A percentile compares a stretch with the other conserved stretches of the same genome.
Evolutionary conservation across 495 filamentous ascomycete species (phyloP).

Genomic region (Xylaria palmicola): DNA sequence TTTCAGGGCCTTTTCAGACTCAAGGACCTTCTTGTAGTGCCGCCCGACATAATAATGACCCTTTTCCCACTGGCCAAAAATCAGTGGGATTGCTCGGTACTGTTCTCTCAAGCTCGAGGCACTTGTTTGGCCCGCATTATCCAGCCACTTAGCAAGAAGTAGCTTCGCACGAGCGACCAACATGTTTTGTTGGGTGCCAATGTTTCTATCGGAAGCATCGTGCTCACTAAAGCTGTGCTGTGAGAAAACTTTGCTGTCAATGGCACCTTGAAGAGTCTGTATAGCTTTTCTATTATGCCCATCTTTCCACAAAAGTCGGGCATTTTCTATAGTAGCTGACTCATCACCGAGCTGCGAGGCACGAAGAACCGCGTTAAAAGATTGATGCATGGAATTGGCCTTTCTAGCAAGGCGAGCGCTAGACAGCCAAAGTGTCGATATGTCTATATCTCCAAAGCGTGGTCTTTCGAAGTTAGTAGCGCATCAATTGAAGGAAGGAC

Average conservation of each 20-base stretch:
- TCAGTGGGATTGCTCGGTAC: slow-evolving; percentile 70
- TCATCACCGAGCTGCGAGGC: slow-evolving; percentile 80
- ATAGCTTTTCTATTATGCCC: slow-evolving; percentile 95
- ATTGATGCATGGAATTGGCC: slow-evolving; percentile 73
- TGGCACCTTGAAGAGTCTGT: slow-evolving; percentile 80
- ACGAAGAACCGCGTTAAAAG: slow-evolving; percentile 90
- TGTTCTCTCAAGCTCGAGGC: slow-evolving; percentile 70
- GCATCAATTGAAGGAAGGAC: not conserved
- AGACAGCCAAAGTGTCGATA: slow-evolving; percentile 81
- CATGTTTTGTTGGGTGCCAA: slow-evolving; percentile 52
- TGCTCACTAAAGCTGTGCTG: slow-evolving; percentile 39
- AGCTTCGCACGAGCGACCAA: slow-evolving; percentile 69
- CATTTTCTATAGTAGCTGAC: slow-evolving; percentile 88
- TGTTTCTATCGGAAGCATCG: slow-evolving; percentile 42
- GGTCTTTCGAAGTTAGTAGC: slow-evolving; percentile 43
- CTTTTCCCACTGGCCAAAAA: slow-evolving; percentile 80
- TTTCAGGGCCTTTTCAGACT: slow-evolving; percentile 78
- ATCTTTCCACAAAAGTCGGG: slow-evolving; percentile 89
- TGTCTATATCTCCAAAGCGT: slow-evolving; percentile 60
- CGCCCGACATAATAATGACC: slow-evolving; percentile 95
- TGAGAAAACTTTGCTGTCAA: slow-evolving; percentile 68
- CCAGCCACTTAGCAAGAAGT: slow-evolving; percentile 94
- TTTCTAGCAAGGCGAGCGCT: slow-evolving; percentile 87
- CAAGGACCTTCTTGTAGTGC: slow-evolving; percentile 94
- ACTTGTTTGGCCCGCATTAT: slow-evolving; percentile 86